phyloP scores from a whole-genome alignment of 2,329 filamentous ascomycete genomes.

The Alternaria alternata region DNA sequence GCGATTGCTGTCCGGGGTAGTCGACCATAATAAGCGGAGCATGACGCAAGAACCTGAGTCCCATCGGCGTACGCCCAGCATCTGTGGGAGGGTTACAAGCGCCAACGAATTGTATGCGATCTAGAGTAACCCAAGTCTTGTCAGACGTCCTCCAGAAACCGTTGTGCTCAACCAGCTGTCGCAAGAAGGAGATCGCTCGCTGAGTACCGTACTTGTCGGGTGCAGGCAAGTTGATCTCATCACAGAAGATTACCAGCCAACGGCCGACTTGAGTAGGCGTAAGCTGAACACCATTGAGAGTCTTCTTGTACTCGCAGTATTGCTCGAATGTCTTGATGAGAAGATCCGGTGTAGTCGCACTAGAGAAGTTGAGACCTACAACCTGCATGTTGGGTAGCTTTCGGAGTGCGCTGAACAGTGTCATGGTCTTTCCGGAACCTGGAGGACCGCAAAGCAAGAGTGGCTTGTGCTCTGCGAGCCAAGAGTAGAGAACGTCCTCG shows the following conservation, averaged over 20 bases:
- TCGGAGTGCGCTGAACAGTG: conserved; percentile 93
- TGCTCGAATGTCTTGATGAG: conserved; percentile 99
- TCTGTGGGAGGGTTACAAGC: conserved; percentile 99
- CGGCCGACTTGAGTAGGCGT: conserved; percentile 95
- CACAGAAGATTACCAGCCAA: conserved; percentile 98
- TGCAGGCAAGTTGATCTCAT: conserved; percentile 98
- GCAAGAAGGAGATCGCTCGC: conserved; percentile 94
- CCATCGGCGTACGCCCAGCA: conserved; percentile 93
- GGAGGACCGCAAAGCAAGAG: conserved; percentile 95
- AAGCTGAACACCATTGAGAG: conserved; percentile 91
- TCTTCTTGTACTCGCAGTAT: conserved; percentile 99
- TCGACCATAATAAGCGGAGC: conserved; percentile 99
- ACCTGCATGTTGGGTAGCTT: conserved; percentile 99
- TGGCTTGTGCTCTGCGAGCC: conserved; percentile 98
- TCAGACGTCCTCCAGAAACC: conserved; percentile 98
- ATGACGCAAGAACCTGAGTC: conserved; percentile 91
- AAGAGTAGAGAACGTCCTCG: conserved; percentile 99
- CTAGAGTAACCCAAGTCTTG: conserved; percentile 96
- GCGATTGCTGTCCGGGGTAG: conserved; percentile 93
- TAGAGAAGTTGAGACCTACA: conserved; percentile 98
- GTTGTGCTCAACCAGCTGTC: conserved; percentile 97
- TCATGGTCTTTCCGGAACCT: conserved; percentile 99
- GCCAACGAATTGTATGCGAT: conserved; percentile 98
- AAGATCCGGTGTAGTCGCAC: conserved; percentile 95
- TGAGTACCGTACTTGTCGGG: conserved; percentile 98